Evolutionary conservation across 179 eudicot genomes (phyloP), one percentile per base, ranked within the genome.

Genomic region (Spinacia oleracea): DNA sequence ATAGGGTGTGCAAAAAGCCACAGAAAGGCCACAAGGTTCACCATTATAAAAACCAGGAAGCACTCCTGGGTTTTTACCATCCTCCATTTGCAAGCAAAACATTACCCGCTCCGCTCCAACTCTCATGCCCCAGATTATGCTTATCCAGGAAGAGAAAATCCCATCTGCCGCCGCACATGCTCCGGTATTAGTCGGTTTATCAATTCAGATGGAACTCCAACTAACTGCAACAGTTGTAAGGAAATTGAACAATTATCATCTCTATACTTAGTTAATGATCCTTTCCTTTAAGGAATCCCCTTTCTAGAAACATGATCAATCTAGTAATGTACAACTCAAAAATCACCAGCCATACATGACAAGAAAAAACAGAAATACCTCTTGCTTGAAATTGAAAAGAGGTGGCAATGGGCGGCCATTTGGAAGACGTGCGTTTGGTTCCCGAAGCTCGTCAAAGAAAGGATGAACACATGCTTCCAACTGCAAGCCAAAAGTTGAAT

Each of bases 171-270:
- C 27, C 89, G 76, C 35, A 89, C 76, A 45, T 91, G 95, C 83
- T 90, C 95, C 9, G 98, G 98, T 78, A 93, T 87, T 63, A 95
- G 84, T 80, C 86, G 86, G 79, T 83, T 81, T 81, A 90, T 87
- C 86, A 93, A 79, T 65, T 93, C 95, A 1, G 89, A 91, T 51
- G 92, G 80, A 74, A 88, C 90, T 79, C 92, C 92, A 67, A 78
- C 25, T 71, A 71, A 71, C 74, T 71, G 59, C 56, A 42, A 68
- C 34, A 21, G 35, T 25, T 23, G 27, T 45, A 25, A 15, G 6
- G 34, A 46, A 46, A 70, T 46, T 45, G 21, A 70, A 25, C 21
- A 70, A 45, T 38, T 1, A 40, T 43, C 56, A 9, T 68, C 74
- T 23, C 12, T 21, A n/a, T 23, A 31, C 66, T 27, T 9, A 29